These are phyloP conservation scores for Stephanodiscus minutulus DNA, from an alignment of 108 stramenopile species.

Conservation along the genomic window DNA sequence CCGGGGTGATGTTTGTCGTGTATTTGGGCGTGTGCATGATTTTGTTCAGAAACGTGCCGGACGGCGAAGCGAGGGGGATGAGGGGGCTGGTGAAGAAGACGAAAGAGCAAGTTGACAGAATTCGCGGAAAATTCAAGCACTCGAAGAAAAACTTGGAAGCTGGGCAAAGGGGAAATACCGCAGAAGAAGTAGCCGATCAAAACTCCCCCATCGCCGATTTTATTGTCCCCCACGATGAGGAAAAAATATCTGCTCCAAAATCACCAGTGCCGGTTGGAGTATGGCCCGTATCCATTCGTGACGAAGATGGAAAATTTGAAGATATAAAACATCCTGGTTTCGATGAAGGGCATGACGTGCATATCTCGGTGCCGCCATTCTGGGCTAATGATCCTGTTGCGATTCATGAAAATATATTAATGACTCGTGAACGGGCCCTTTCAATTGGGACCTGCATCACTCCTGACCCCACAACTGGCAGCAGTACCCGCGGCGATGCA, in stretches of 20 bases:
- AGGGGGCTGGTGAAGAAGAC: slow-evolving; percentile 30
- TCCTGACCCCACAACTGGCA: slow-evolving; percentile 37
- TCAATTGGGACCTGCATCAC: slow-evolving; percentile 49
- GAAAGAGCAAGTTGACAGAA: slow-evolving; percentile 13
- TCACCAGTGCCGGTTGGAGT: slow-evolving; percentile 34
- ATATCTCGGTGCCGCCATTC: slow-evolving; percentile 45
- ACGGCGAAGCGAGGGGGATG: slow-evolving; percentile 29
- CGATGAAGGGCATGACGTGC: slow-evolving; percentile 29
- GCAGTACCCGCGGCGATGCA: slow-evolving; percentile 38
- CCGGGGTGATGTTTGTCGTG: slow-evolving; percentile 18
- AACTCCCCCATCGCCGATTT: background rate
- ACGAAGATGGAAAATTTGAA: slow-evolving; percentile 51
- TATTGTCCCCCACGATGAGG: background rate
- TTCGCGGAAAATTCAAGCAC: slow-evolving; percentile 8
- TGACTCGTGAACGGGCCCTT: slow-evolving; percentile 50
- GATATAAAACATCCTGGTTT: slow-evolving; percentile 51
- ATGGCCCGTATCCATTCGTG: slow-evolving; percentile 50
- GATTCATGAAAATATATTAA: slow-evolving; percentile 50
- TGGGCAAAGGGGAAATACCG: slow-evolving; percentile 8
- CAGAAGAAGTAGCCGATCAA: background rate
- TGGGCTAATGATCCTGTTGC: slow-evolving; percentile 51
- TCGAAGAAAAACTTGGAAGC: background rate
- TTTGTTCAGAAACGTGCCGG: slow-evolving; percentile 35
- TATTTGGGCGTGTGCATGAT: slow-evolving; percentile 29
- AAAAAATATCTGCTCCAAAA: background rate